A percentile compares a stretch with the other conserved stretches of the same genome.
Conservation (phyloP, 345 rosid species). For the Hibiscus syriacus region DNA sequence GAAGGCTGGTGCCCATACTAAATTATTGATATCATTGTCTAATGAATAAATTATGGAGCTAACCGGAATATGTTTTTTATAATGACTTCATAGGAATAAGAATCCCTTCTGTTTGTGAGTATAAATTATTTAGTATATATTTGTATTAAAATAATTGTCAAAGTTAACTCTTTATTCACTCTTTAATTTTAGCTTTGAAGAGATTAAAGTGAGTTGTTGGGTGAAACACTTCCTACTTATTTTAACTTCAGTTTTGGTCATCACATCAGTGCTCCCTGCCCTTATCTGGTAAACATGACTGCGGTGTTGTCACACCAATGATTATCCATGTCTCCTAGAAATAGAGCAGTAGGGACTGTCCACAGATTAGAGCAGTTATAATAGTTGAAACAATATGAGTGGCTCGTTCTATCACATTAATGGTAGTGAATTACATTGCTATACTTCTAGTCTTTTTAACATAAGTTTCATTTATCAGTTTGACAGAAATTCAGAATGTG, state of each 20-base stretch:
- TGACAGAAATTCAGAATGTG: constrained; percentile 97
- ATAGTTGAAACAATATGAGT: neutral
- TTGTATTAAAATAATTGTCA: neutral
- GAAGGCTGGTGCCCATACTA: neutral
- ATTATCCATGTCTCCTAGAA: neutral
- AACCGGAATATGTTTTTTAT: neutral
- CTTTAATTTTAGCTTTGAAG: neutral
- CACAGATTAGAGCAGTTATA: neutral
- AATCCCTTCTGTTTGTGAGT: neutral
- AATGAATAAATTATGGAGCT: neutral
- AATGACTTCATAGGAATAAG: neutral
- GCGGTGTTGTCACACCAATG: neutral
- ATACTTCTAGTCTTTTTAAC: constrained; percentile 15
- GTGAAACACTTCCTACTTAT: neutral
- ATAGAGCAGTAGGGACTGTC: neutral
- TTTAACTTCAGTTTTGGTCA: constrained; percentile 1
- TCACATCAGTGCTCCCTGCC: constrained; percentile 1
- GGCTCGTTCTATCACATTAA: neutral
- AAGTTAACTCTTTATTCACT: neutral
- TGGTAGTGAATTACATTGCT: constrained; percentile 5
- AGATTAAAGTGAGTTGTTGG: constrained; percentile 4
- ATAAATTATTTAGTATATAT: neutral
- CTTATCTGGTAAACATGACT: neutral
- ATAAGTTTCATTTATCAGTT: constrained; percentile 40
- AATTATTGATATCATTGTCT: neutral